Base-by-base conservation (phyloP, 441 rosid species). In the Populus hybrid region DNA sequence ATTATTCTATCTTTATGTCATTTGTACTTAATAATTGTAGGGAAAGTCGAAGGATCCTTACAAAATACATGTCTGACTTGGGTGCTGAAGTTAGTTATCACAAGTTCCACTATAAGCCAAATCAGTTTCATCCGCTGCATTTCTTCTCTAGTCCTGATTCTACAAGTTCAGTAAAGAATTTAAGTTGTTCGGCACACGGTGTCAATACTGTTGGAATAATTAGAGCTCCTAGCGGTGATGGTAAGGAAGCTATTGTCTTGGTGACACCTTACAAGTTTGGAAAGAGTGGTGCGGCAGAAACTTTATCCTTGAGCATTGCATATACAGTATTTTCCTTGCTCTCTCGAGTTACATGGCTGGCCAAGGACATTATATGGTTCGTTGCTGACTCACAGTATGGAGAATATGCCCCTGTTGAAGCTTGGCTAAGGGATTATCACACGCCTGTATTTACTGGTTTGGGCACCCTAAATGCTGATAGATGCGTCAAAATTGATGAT, bases 201-300 rank as follows among this genome's bases (percentile, higher is more conserved):
- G 69, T 92, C 79, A 92, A 89, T 67, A 82, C 85, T 74, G 87
- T 86, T 72, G 99, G 98, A 77, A 90, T 94, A 70, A 86, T 92
- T 82, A 91, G 98, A 89, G 98, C 99, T 70, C 92, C 98, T 63
- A 92, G 87, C 38, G 98, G 95, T 79, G 99, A 94, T 70, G 98
- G 99, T 71, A 96, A 92, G 80, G 98, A 96, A 86, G 88, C 97
- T 84, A 90, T 96, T 72, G 97, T 94, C 61, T 83, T 96, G 87
- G 97, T 91, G 75, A 92, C 99, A 68, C 97, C 97, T 71, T 94
- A 86, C 84, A 85, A 90, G 78, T 85, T 81, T 82, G 42, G 73
- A 67, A 90, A 82, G 81, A 89, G 84, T 80, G 87, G 86, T 72
- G 73, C 77, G 26, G 78, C 76, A 30, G 94, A 90, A 76, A 80